Percentiles rank a stretch among this genome's conserved stretches.
phyloP scores from a whole-genome alignment of 1,284 basidiomycete genomes.

The Sphagnurus paluster region DNA sequence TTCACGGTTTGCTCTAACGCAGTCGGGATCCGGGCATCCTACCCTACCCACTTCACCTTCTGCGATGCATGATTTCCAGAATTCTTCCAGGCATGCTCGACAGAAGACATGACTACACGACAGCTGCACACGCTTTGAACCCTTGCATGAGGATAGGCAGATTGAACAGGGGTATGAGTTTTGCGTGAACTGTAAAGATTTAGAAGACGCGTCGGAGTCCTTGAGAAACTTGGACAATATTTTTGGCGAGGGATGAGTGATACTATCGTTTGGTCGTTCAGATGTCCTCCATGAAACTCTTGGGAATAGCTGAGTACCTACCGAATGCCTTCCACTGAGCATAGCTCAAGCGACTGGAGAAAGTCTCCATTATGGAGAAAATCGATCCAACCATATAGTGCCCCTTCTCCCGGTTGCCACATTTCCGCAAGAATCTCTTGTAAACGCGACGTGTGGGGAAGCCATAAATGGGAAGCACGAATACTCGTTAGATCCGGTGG shows the following conservation, averaged over 20 bases:
- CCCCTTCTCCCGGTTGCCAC: constrained; percentile 61
- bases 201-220: constrained; percentile 46
- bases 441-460: constrained; percentile 42
- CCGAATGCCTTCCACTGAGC: constrained; percentile 38
- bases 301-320: constrained; percentile 30
- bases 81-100: constrained; percentile 66
- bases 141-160: constrained; percentile 70
- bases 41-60: constrained; percentile 74
- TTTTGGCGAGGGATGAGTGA: constrained; percentile 56
- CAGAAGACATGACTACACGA: constrained; percentile 76
- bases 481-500: constrained; percentile 59
- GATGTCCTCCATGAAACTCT: not conserved
- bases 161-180: constrained; percentile 67
- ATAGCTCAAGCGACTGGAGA: constrained; percentile 38
- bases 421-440: constrained; percentile 43
- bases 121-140: constrained; percentile 65
- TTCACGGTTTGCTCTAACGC: constrained; percentile 69
- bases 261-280: constrained; percentile 33
- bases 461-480: constrained; percentile 61
- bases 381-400: constrained; percentile 72
- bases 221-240: constrained; percentile 49
- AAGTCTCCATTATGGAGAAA: constrained; percentile 66
- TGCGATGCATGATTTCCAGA: constrained; percentile 71
- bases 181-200: constrained; percentile 54
- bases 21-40: constrained; percentile 68